These are phyloP conservation scores for Climacium dendroides DNA, from an alignment of 225 moss, liverwort and hornwort species.

Conservation along the genomic window DNA sequence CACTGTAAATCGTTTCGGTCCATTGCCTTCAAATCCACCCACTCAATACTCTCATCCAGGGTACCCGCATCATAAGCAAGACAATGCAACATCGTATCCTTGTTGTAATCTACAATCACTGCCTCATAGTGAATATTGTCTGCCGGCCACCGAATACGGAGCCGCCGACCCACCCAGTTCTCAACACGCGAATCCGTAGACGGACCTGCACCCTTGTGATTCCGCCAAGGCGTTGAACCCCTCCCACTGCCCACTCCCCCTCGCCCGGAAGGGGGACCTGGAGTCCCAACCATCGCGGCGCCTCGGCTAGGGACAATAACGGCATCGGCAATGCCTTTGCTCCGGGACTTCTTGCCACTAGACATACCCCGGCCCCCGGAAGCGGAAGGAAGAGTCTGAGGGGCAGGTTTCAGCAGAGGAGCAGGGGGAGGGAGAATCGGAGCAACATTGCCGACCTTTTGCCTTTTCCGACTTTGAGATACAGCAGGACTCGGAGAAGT, in stretches of 20 bases:
- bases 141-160: constrained; percentile 80
- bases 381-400: constrained; percentile 47
- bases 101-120: constrained; percentile 56
- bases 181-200: constrained; percentile 50
- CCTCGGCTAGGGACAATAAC: constrained; percentile 1
- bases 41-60: constrained; percentile 32
- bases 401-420: constrained; percentile 40
- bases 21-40: constrained; percentile 47
- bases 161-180: constrained; percentile 46
- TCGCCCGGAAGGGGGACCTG: constrained; percentile 17
- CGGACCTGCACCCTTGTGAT: constrained; percentile 42
- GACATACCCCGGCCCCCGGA: constrained; percentile 20
- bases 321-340: constrained; percentile 12
- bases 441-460: constrained; percentile 56
- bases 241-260: constrained; percentile 23
- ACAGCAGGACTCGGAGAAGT: constrained; percentile 86
- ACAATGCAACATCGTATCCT: constrained; percentile 16
- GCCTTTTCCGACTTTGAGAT: constrained; percentile 79
- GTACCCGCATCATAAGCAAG: constrained; percentile 28
- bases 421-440: constrained; percentile 49
- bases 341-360: constrained; percentile 37
- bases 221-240: constrained; percentile 26
- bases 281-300: constrained; percentile 1
- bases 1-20: constrained; percentile 27
- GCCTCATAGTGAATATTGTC: constrained; percentile 86